Conservation (phyloP, 768 basidiomycete genomes). For the Lentinus brumalis region DNA sequence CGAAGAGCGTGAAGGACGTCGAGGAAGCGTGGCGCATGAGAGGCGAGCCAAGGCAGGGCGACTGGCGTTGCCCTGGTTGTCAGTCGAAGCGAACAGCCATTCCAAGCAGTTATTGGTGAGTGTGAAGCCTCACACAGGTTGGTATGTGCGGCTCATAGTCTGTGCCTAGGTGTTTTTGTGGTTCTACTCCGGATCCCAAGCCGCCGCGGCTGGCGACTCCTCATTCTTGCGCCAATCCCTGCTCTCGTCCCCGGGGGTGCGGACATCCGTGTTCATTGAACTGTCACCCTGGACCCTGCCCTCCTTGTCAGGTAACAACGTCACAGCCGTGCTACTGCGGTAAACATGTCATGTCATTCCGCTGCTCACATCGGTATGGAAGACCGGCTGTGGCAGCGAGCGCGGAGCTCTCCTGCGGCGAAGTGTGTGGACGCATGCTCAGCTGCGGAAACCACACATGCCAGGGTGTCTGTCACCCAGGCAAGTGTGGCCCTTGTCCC, state of each 20-base stretch:
- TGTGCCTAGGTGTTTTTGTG: conserved; percentile 79
- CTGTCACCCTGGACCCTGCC: conserved; percentile 97
- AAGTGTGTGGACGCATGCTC: conserved; percentile 47
- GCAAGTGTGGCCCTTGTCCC: conserved; percentile 68
- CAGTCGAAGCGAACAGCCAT: conserved; percentile 73
- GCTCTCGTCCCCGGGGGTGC: conserved; percentile 65
- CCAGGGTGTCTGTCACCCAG: conserved; percentile 69
- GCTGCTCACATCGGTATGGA: conserved; percentile 49
- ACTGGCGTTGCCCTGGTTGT: conserved; percentile 96
- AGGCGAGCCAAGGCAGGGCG: conserved; percentile 67
- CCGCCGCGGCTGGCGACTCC: conserved; percentile 69
- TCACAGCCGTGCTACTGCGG: conserved; percentile 80
- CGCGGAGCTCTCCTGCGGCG: conserved; percentile 39
- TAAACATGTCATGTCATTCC: conserved; percentile 55
- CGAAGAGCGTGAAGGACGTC: conserved; percentile 74
- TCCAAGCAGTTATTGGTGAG: conserved; percentile 66
- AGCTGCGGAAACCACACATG: conserved; percentile 77
- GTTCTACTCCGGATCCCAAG: conserved; percentile 70
- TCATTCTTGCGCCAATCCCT: conserved; percentile 75
- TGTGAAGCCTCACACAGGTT: neutral
- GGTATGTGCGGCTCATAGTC: neutral
- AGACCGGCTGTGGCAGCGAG: conserved; percentile 19
- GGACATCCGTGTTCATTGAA: conserved; percentile 79
- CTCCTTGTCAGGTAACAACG: conserved; percentile 84
- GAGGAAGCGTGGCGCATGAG: conserved; percentile 72